Conservation (phyloP, 345 rosid species). For the Lepidium africanum region DNA sequence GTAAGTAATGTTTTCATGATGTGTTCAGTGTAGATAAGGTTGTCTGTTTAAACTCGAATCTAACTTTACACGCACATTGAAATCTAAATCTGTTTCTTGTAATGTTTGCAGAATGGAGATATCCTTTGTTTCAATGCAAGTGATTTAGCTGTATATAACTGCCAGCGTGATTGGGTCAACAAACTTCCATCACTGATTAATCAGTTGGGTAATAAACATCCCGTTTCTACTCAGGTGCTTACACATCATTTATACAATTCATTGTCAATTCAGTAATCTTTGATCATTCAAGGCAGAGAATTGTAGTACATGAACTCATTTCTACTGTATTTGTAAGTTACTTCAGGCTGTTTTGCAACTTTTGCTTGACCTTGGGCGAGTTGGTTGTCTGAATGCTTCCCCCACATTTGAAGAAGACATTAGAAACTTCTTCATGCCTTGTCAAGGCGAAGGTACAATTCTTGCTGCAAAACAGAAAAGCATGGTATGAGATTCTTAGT, state of each 20-base stretch:
- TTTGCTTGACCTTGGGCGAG: constrained; percentile 59
- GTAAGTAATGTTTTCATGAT: constrained; percentile 39
- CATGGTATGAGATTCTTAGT: not conserved
- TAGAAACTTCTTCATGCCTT: constrained; percentile 45
- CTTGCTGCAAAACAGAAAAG: not conserved
- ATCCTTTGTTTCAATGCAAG: constrained; percentile 28
- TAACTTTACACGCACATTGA: not conserved
- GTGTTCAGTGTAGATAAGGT: not conserved
- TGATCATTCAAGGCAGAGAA: not conserved
- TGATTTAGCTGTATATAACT: constrained; percentile 37
- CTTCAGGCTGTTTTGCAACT: constrained; percentile 61
- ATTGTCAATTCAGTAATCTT: not conserved
- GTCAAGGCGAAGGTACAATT: constrained; percentile 44
- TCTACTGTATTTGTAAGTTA: not conserved
- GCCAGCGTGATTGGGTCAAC: constrained; percentile 62
- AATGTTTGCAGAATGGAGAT: constrained; percentile 39
- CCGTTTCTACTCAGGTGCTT: constrained; percentile 55
- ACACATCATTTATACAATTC: not conserved
- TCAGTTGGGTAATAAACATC: constrained; percentile 51
- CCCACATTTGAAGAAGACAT: constrained; percentile 49
- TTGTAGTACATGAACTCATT: not conserved
- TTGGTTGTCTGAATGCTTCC: constrained; percentile 35
- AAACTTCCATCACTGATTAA: constrained; percentile 58
- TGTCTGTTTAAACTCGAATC: not conserved
- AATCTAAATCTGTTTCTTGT: not conserved